Evolutionary conservation across 2,329 filamentous ascomycete genomes (phyloP), one percentile per base, ranked within the genome.

Genomic region (Hymenoscyphus fructigenus): DNA sequence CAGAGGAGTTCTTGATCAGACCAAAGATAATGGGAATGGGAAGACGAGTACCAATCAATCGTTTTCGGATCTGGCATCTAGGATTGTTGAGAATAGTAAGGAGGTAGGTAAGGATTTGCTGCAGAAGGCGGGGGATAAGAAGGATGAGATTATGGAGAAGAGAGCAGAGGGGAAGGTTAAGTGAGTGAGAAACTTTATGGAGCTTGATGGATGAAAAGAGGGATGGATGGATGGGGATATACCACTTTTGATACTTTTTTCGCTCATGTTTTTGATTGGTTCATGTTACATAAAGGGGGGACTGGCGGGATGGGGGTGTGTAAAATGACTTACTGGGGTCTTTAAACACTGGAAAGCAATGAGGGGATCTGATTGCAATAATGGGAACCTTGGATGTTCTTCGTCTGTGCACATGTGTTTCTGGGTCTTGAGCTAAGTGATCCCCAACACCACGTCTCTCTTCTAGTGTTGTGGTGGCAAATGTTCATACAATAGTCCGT

Each of bases 1-100:
- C 55, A 73, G 72, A 50, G 67, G 65, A 9, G 61, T 76, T 9
- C 65, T 76, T 14, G 73, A 76, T 61, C 69, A 69, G 29, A 72
- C 70, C 2, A 68, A 72, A 57, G 72, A 73, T 61, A 69, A 65
- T 36, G 60, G 34, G 26, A 62, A 69, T 10, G 65, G 66, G 15
- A 68, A 41, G 32, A 29, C 28, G 10, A 61, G 26, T 32, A 65
- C 28, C 32, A 65, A 41, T 26, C 44, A 68, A 17, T 63, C 57
- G 20, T 68, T 75, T 15, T 69, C 69, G 7, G 73, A 72, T 58
- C 61, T 75, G 61, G 72, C 71, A 6, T 61, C 69, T 1, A 71
- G 66, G 63, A 67, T 71, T 17, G 60, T 73, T 26, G 69, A 69
- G 53, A 70, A 74, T 61, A 70, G 70, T 38, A 73, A 61, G 61